Evolutionary conservation across 2,329 filamentous ascomycete genomes (phyloP), one percentile per base, ranked within the genome.

Genomic region (Paracamarosporium sp.): DNA sequence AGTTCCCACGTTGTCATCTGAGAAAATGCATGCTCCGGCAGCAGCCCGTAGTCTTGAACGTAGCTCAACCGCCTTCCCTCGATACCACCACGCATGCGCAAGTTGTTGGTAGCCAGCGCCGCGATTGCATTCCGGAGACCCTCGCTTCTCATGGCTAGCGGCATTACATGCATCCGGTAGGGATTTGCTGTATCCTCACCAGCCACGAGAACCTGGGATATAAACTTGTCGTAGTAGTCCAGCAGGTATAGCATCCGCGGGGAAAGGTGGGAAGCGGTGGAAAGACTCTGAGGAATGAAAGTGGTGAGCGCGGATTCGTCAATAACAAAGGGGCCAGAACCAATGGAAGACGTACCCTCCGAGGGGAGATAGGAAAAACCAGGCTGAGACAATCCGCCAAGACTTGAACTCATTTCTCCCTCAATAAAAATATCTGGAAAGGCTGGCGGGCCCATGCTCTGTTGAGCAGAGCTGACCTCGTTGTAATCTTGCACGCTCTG

Each of bases 111-210:
- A 1, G 93, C 87, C 30, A 97, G 80, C 11, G 93, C 93, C 66
- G 93, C 95, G 68, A 97, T 93, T 52, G 93, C 93, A 76, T 97
- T 92, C 72, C 94, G 92, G n/a, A 97, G 80, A 64, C 91, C 93
- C 66, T 90, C 88, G 75, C 91, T 96, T 58, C 86, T 83, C 63
- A 88, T 83, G 12, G 93, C 92, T 50, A 97, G 83, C 54, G 88
- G 88, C 57, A 97, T 83, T 54, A 97, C 88, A 71, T 96, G 90
- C 67, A 89, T 88, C 60, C 93, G 85, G 74, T 94, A 97, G 1
- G 94, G 94, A 74, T 97, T 97, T 5, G 66, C 54, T 1, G 91
- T 90, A 11, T 89, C 89, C 73, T 98, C 94, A 74, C 97, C 93
- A 65, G 93, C 91, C 50, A 97, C 93, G 77, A 97, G 91, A 57